Evolutionary conservation across 345 rosid genomes (phyloP), one percentile per base, ranked within the genome.

Genomic region (Clausena lansium): DNA sequence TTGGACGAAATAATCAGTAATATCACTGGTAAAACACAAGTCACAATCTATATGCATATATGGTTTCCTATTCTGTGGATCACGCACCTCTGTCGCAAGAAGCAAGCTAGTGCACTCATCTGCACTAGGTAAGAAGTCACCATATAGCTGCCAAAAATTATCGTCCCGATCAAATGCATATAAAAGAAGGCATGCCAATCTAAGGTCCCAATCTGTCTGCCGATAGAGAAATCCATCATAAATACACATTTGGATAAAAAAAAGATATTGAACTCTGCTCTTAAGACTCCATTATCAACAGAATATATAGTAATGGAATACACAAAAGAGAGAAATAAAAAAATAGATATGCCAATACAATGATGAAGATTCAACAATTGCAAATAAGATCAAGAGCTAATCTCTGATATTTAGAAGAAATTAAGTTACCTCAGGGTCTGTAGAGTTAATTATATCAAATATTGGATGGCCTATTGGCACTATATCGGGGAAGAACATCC

Each of bases 401-500:
- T 73, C 59, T 45, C 11, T 25, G 7, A 50, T 58, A 14, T 8
- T 2, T 15, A 58, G 62, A 63, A 77, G 45, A 74, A 63, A 17
- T 54, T 30, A 9, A 80, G 28, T 62, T 84, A 93, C 99, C 98
- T 92, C 96, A 54, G 98, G 91, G 83, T 93, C 69, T 35, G 98
- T 95, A 6, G 99, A 87, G 85, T 95, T 93, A 67, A 92, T 91
- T 65, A 93, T 90, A 84, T 92, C 98, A 77, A 95, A 95, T 80
- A 95, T 95, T 7, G 97, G 98, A 87, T 95, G 99, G 77, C 98
- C 98, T 22, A 95, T 67, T 1, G 98, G 99, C 11, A 95, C 86
- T 80, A 89, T 84, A 81, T 95, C 97, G 1, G 99, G 99, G 83
- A 95, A 95, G 86, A 95, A 95, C 99, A 93, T 93, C 99, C 97